Conservation (phyloP, 352 stramenopile genomes). For the Thraustochytrium sp. region DNA sequence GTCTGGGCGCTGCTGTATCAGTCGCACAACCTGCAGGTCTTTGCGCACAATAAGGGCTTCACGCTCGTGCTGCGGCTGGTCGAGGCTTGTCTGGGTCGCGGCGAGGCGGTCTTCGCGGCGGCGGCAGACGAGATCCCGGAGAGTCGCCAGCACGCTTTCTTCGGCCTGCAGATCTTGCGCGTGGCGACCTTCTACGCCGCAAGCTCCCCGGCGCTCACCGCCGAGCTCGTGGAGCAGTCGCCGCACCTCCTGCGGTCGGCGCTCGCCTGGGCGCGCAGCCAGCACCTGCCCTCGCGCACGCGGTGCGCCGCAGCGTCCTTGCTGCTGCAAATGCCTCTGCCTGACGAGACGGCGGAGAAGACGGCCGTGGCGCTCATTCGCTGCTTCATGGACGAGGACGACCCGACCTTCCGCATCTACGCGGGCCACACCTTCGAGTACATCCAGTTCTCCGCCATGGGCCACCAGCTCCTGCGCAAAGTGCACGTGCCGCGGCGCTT, state of each 20-base stretch:
- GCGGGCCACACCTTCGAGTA: conserved; percentile 6
- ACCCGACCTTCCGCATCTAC: conserved; percentile 4
- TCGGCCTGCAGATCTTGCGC: background rate
- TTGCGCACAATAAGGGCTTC: background rate
- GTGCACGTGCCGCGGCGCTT: background rate
- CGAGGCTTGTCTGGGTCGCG: background rate
- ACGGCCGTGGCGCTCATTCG: background rate
- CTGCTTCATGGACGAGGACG: background rate
- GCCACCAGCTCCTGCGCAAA: background rate
- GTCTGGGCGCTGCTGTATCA: conserved; percentile 23
- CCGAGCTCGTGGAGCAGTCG: background rate
- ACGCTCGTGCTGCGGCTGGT: background rate
- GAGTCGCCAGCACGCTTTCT: background rate
- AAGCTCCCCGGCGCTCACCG: background rate
- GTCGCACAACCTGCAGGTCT: background rate
- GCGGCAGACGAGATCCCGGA: background rate
- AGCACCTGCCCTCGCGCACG: background rate
- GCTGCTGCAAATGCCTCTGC: background rate
- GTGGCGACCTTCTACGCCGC: background rate
- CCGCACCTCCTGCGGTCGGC: background rate
- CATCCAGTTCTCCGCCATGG: conserved; percentile 32
- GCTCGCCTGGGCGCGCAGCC: background rate
- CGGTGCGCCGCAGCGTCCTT: background rate
- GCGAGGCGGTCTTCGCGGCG: background rate
- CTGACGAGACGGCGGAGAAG: background rate